These are phyloP conservation scores for Microbotryum scabiosae DNA, from an alignment of 1,284 basidiomycete species.

Conservation along the genomic window DNA sequence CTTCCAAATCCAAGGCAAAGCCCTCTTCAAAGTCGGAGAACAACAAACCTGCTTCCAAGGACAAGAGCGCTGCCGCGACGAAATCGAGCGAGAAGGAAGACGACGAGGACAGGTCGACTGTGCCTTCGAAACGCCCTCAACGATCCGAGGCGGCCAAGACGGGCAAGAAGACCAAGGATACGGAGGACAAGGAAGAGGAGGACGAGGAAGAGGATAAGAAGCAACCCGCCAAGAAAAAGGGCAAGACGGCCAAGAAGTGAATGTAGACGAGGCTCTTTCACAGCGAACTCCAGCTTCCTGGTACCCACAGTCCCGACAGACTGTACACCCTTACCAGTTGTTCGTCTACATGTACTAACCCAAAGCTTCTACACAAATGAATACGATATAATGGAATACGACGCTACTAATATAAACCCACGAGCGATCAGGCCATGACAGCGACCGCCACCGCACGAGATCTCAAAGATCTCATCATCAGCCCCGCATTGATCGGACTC, in stretches of 20 bases:
- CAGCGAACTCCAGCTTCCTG: not conserved
- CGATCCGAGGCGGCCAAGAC: constrained; percentile 1
- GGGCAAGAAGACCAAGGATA: constrained; percentile 10
- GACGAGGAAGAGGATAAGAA: constrained; percentile 1
- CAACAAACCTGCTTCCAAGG: constrained; percentile 2
- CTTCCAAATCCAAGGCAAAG: constrained; percentile 7
- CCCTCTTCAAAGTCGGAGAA: not conserved
- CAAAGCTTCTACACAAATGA: not conserved
- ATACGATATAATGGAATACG: not conserved
- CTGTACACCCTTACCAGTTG: not conserved
- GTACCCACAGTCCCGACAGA: not conserved
- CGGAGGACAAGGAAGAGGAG: constrained; percentile 14
- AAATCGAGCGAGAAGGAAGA: constrained; percentile 10
- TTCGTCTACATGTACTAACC: not conserved
- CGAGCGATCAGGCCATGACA: no score
- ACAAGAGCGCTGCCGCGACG: not conserved
- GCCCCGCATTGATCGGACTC: no score
- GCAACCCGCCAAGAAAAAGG: constrained; percentile 17
- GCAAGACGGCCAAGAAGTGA: constrained; percentile 9
- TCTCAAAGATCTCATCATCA: no score
- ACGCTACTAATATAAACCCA: not conserved
- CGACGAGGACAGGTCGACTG: not conserved
- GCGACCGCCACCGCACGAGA: no score
- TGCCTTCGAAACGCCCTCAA: constrained; percentile 2
- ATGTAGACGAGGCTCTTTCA: not conserved